Evolutionary conservation across 2,329 filamentous ascomycete species (phyloP).

Genomic region (Penicillium nordicum): DNA sequence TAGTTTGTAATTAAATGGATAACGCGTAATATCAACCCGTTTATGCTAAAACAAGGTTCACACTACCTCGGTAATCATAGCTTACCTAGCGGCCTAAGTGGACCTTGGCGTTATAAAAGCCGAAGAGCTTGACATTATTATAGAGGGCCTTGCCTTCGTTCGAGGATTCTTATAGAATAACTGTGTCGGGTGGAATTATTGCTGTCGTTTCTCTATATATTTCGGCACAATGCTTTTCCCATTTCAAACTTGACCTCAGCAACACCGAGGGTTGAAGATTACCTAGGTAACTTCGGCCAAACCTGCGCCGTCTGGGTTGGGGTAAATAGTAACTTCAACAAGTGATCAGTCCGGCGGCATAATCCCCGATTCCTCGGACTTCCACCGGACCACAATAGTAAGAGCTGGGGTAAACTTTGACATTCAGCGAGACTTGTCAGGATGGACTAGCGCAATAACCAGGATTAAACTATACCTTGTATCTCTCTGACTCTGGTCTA

Average conservation of each 20-base stretch:
- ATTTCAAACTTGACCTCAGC: background rate
- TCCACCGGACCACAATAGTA: constrained; percentile 6
- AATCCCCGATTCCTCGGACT: constrained; percentile 11
- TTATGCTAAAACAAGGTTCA: background rate
- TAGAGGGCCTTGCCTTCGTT: background rate
- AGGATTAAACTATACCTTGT: background rate
- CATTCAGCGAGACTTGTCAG: background rate
- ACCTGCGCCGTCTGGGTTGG: background rate
- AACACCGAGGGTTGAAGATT: no score
- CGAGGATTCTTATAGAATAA: background rate
- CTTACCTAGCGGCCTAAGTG: background rate
- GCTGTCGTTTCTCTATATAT: background rate
- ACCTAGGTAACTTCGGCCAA: background rate
- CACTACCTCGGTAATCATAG: background rate
- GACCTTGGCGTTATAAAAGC: background rate
- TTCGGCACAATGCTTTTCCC: background rate
- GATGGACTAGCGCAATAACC: background rate
- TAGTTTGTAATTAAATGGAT: background rate
- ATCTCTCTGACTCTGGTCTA: background rate
- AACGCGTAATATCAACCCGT: background rate
- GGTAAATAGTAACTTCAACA: background rate
- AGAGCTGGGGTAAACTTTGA: background rate
- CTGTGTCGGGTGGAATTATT: background rate
- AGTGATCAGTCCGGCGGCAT: background rate
- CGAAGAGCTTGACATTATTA: background rate